These are phyloP conservation scores for Penicillium fimorum DNA, from an alignment of 495 filamentous ascomycete genomes.

Conservation along the genomic window DNA sequence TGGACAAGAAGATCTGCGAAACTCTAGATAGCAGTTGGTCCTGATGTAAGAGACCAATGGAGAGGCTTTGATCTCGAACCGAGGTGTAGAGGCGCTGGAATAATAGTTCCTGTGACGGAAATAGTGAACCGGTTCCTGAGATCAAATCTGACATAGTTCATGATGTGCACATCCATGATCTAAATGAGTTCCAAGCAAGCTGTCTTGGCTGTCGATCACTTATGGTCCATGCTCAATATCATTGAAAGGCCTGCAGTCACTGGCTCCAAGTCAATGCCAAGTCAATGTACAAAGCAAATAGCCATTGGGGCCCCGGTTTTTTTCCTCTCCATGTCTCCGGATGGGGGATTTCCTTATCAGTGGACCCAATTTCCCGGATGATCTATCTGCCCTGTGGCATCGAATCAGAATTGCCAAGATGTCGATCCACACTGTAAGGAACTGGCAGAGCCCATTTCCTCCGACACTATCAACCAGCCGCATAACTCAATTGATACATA, in stretches of 20 bases:
- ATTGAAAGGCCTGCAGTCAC: background rate
- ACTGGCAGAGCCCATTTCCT: conserved; percentile 1
- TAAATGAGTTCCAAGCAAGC: conserved; percentile 15
- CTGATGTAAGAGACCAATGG: background rate
- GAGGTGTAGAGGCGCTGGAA: conserved; percentile 10
- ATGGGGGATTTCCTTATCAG: conserved; percentile 25
- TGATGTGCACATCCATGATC: background rate
- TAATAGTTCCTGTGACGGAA: background rate
- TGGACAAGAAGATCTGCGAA: conserved; percentile 11
- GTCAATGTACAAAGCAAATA: conserved; percentile 9
- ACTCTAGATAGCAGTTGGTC: conserved; percentile 18
- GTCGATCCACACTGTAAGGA: conserved; percentile 16
- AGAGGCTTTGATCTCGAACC: background rate
- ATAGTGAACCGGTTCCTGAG: background rate
- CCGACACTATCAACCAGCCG: background rate
- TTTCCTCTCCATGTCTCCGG: conserved; percentile 14
- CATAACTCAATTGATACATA: conserved; percentile 11
- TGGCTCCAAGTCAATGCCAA: conserved; percentile 5
- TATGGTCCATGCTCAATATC: conserved; percentile 8
- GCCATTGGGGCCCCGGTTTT: conserved; percentile 3
- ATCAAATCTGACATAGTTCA: background rate
- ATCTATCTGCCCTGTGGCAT: conserved; percentile 18
- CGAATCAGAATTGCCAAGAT: conserved; percentile 12
- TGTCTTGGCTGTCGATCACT: conserved; percentile 25
- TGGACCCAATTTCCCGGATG: conserved; percentile 15